Evolutionary conservation across 805 yeast species (phyloP).

Genomic region (Scheffersomyces stipitis): DNA sequence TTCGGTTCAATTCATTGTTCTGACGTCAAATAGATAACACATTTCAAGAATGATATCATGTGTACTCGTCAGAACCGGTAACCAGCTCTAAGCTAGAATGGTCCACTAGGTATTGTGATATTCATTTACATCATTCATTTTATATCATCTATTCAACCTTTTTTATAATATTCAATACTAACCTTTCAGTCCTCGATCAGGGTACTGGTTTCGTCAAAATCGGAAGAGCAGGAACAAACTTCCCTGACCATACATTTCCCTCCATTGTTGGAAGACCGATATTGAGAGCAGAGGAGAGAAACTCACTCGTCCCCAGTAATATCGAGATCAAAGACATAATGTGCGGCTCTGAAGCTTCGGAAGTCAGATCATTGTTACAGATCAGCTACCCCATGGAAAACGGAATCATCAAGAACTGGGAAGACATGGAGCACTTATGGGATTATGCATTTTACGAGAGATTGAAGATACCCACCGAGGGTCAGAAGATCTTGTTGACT

Average conservation of each 20-base stretch:
- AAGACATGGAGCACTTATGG: conserved; percentile 98
- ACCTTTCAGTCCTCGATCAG: conserved; percentile 92
- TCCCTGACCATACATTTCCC: conserved; percentile 96
- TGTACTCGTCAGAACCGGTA: no score
- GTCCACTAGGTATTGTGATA: no score
- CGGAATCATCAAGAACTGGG: conserved; percentile 97
- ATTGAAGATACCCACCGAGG: conserved; percentile 73
- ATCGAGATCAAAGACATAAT: conserved; percentile 89
- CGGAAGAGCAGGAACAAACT: conserved; percentile 95
- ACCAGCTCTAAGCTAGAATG: no score
- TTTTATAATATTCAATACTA: no score
- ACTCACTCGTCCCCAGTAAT: conserved; percentile 50
- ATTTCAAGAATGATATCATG: no score
- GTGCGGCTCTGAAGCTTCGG: conserved; percentile 96
- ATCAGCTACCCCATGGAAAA: conserved; percentile 98
- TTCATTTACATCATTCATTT: no score
- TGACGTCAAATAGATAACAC: no score
- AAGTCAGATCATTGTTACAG: conserved; percentile 85
- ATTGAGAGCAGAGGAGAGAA: conserved; percentile 91
- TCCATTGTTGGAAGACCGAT: conserved; percentile 98
- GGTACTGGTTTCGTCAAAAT: conserved; percentile 98
- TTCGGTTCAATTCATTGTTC: no score
- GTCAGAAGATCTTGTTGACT: conserved; percentile 81
- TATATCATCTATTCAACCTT: no score
- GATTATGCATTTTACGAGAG: conserved; percentile 94